phyloP scores from a whole-genome alignment of 768 basidiomycete species.

The Neoboletus subvelutipes region DNA sequence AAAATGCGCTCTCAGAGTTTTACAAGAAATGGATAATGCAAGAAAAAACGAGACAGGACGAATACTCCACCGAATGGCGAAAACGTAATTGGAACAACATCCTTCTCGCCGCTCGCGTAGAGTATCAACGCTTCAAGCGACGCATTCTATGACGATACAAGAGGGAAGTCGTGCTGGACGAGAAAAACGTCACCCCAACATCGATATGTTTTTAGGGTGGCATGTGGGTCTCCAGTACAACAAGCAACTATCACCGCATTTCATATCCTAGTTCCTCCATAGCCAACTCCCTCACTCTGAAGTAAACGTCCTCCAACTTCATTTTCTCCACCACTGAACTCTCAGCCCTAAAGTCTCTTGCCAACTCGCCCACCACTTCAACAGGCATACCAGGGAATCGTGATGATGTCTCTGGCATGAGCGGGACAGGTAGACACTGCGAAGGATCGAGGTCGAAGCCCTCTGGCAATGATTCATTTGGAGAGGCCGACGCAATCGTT shows the following conservation, averaged over 20 bases:
- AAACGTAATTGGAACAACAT: constrained; percentile 58
- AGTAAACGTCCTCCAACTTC: constrained; percentile 56
- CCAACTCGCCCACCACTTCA: constrained; percentile 60
- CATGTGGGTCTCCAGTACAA: neutral
- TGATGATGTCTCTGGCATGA: constrained; percentile 57
- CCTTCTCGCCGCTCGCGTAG: constrained; percentile 55
- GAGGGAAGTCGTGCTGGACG: no score
- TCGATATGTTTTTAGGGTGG: neutral
- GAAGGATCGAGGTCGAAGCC: constrained; percentile 56
- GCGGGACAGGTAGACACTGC: constrained; percentile 58
- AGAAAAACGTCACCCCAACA: neutral
- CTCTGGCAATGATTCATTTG: constrained; percentile 39
- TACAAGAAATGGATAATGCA: constrained; percentile 74
- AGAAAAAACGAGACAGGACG: constrained; percentile 55
- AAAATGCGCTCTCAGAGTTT: constrained; percentile 71
- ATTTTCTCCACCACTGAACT: constrained; percentile 56
- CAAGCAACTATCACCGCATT: constrained; percentile 14
- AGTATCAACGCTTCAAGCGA: constrained; percentile 44
- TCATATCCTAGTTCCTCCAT: constrained; percentile 46
- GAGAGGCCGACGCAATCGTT: constrained; percentile 23
- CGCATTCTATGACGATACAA: constrained; percentile 26
- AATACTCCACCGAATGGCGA: constrained; percentile 68
- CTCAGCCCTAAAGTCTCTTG: constrained; percentile 61
- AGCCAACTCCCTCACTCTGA: constrained; percentile 63
- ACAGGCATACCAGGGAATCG: constrained; percentile 73